Evolutionary conservation across 2,329 filamentous ascomycete genomes (phyloP).

Genomic region (Diplodia mutila): DNA sequence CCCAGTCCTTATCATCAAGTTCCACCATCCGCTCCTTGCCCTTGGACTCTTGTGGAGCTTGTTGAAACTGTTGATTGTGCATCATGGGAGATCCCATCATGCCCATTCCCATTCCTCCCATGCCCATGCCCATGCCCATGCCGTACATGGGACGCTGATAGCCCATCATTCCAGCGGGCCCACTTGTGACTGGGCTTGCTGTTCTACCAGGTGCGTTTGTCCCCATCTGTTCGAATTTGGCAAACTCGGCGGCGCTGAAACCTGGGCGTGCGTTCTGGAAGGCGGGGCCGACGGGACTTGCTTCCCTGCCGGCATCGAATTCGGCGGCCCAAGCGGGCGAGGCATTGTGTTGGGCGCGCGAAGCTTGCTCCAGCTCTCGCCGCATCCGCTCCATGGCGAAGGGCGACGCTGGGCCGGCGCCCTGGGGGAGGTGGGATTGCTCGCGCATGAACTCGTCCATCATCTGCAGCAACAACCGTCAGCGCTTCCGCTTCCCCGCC

Average conservation of each 20-base stretch:
- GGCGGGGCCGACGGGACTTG: slow-evolving; percentile 72
- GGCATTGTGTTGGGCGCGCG: slow-evolving; percentile 51
- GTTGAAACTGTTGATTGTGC: slow-evolving; percentile 54
- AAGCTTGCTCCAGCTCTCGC: slow-evolving; percentile 61
- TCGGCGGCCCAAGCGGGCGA: slow-evolving; percentile 67
- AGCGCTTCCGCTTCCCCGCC: neutral
- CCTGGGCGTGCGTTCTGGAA: slow-evolving; percentile 57
- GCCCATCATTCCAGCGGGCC: slow-evolving; percentile 49
- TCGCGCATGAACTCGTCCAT: slow-evolving; percentile 93
- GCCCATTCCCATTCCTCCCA: slow-evolving; percentile 55
- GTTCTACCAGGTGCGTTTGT: slow-evolving; percentile 61
- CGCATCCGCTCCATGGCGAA: slow-evolving; percentile 71
- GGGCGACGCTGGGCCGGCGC: slow-evolving; percentile 56
- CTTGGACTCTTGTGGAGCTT: slow-evolving; percentile 66
- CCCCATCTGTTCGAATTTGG: slow-evolving; percentile 78
- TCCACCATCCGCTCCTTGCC: slow-evolving; percentile 84
- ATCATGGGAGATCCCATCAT: slow-evolving; percentile 40
- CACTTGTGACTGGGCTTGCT: slow-evolving; percentile 60
- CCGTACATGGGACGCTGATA: slow-evolving; percentile 60
- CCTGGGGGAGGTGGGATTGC: slow-evolving; percentile 63
- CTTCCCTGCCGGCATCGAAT: slow-evolving; percentile 61
- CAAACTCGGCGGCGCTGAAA: slow-evolving; percentile 85
- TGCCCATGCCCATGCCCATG: slow-evolving; percentile 56
- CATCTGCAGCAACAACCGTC: slow-evolving; percentile 62
- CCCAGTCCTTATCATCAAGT: slow-evolving; percentile 91